Base-by-base conservation (phyloP, 768 basidiomycete species). In the Boletus coccyginus region DNA sequence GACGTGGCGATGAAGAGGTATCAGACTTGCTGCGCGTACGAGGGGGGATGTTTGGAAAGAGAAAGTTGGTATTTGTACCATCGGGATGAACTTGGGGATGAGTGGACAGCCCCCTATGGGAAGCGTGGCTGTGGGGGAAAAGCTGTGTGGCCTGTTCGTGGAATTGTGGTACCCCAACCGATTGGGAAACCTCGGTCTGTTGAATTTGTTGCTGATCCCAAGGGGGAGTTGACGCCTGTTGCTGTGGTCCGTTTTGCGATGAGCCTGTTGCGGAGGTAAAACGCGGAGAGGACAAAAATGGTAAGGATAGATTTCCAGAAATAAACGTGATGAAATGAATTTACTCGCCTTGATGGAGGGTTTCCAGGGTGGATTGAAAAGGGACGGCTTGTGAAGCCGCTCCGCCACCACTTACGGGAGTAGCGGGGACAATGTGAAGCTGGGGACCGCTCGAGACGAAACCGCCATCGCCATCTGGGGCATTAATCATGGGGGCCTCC, bases 361-460 rank as follows among this genome's bases (percentile, higher is more conserved):
- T 77, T 57, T 78, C 69, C 61, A 81, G 68, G 46, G 77, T 74
- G 36, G 75, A 73, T 61, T 81, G 80, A 75, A 85, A 87, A 40
- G 81, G 77, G 38, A 74, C 78, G 39, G 74, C 67, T 56, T 78
- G 76, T 11, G 73, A 71, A 38, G 74, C 74, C 29, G 74, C 78
- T 36, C 74, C 84, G 21, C 82, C 85, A 43, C 84, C 86, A 57
- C 81, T 82, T 53, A 93, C 78, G 9, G 91, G 91, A 4, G 91
- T 93, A 21, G 90, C 88, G 41, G 91, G 91, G 8, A 92, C 89
- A 58, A 93, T 86, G 65, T 90, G 83, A 57, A 93, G 78, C 50
- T 80, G 81, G 1, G 87, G 89, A 0, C 86, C 84, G 17, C 74
- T 72, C 10, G 73, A 67, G 48, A 75, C 71, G 52, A 73, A 70